phyloP scores from a whole-genome alignment of 108 stramenopile species.

The Stephanodiscus minutulus region DNA sequence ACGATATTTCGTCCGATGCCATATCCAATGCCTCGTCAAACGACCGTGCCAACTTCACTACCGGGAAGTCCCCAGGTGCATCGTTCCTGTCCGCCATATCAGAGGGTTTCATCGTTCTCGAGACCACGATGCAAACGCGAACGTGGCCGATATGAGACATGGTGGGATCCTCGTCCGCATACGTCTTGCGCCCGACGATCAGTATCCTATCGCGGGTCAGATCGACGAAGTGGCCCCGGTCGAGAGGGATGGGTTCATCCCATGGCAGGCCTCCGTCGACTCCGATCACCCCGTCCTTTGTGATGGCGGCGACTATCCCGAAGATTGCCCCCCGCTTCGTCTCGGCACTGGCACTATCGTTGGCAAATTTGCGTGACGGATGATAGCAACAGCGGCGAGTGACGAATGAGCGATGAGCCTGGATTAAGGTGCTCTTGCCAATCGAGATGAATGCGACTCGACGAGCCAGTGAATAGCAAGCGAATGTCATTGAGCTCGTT shows the following conservation, averaged over 20 bases:
- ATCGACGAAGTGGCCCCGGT: conserved; percentile 61
- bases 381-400: neutral
- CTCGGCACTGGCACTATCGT: neutral
- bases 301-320: conserved; percentile 79
- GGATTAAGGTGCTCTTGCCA: neutral
- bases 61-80: neutral
- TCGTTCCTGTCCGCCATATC: conserved; percentile 2
- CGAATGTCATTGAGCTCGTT: neutral
- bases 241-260: conserved; percentile 52
- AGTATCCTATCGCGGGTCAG: conserved; percentile 63
- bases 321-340: conserved; percentile 30
- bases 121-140: conserved; percentile 65
- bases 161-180: conserved; percentile 50
- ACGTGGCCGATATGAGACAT: conserved; percentile 61
- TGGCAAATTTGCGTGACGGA: neutral
- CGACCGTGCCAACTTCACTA: conserved; percentile 57
- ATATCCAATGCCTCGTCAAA: conserved; percentile 68
- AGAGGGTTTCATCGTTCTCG: conserved; percentile 36
- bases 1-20: conserved; percentile 35
- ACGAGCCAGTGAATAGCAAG: neutral
- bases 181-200: conserved; percentile 72
- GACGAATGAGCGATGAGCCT: neutral
- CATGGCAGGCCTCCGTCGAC: conserved; percentile 76
- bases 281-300: conserved; percentile 70
- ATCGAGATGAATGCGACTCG: neutral